Base-by-base conservation (phyloP, 75 land plant genomes). In the Isoetes taiwanensis region DNA sequence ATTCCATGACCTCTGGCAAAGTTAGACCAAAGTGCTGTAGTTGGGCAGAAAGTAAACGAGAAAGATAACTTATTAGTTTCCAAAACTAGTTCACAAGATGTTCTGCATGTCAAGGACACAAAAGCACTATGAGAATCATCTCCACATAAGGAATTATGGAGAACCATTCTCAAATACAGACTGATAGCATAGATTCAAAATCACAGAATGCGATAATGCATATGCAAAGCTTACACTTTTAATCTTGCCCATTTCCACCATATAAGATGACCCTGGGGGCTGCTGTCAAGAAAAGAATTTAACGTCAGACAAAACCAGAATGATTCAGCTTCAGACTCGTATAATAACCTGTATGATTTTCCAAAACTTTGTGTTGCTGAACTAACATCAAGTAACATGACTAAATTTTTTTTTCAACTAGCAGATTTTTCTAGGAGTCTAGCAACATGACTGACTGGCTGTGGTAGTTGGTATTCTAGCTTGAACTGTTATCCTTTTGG, bases 191-290 rank as follows among this genome's bases (percentile, higher is more conserved):
- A 20, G 9, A 40, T 27, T 43, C 52, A 50, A 59, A 29, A n/a
- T 20, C 16, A 2, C 26, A 20, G 21, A 40, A 12, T 1, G 5
- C 25, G 12, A 54, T 12, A 30, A 29, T 28, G 3, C 28, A 27
- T 6, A 1, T 28, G 24, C 3, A 28, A 41, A 16, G 31, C 43
- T 41, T 32, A 65, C 68, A 30, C 43, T 57, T 42, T 65, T 61
- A 32, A 65, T 40, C 58, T 40, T 65, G 0, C 61, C 68, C 68
- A 65, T 65, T 56, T 65, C 68, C 53, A 65, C 63, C 68, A 65
- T 65, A 25, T 17, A 57, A 9, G 31, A 39, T 28, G 63, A 19
- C 24, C 48, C 28, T 10, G 63, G 23, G 31, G 8, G 19, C 68
- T 65, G 63, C 26, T 12, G 23, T 38, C 8, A 57, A 3, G 23